These are phyloP conservation scores for Crucihimalaya himalaica DNA, from an alignment of 345 rosid species.

Conservation along the genomic window DNA sequence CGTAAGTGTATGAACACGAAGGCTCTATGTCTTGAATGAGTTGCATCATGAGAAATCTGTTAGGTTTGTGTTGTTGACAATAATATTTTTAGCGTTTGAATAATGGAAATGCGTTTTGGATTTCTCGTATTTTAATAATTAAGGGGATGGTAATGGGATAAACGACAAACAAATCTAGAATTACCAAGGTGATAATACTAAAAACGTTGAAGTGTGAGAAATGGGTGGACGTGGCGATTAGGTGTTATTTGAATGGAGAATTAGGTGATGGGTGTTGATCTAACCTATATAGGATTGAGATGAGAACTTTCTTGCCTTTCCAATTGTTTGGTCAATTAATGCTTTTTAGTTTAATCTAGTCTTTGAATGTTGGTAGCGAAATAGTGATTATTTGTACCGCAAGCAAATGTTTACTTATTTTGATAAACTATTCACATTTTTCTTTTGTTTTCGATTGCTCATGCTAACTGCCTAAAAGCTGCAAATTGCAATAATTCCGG, in stretches of 20 bases:
- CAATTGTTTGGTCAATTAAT: constrained; percentile 12
- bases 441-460: not conserved
- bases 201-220: not conserved
- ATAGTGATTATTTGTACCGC: not conserved
- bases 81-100: constrained; percentile 27
- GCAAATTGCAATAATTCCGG: not conserved
- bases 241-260: not conserved
- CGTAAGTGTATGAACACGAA: constrained; percentile 19
- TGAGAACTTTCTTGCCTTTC: constrained; percentile 14
- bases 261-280: constrained; percentile 40
- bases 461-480: not conserved
- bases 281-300: constrained; percentile 22
- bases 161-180: constrained; percentile 3
- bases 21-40: constrained; percentile 2
- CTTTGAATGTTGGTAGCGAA: constrained; percentile 9
- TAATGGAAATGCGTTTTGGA: constrained; percentile 31
- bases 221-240: constrained; percentile 15
- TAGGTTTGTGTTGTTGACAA: constrained; percentile 35
- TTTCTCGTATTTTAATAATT: not conserved
- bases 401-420: not conserved
- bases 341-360: not conserved
- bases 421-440: not conserved
- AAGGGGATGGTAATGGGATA: not conserved
- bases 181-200: not conserved
- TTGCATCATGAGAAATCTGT: constrained; percentile 28